Evolutionary conservation across 78 protist species (phyloP).

Genomic region (Dictyostelium discoideum): dicty_2.7 NC_007091.3:3690501-3691000

Average conservation of each 20-base stretch:
- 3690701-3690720: constrained; percentile 20
- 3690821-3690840: neutral
- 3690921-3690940: constrained; percentile 22
- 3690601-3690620: neutral
- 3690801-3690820: neutral
- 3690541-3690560: too few species aligned
- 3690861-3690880: neutral
- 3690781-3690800: neutral
- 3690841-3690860: constrained; percentile 37
- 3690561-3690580: neutral
- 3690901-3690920: constrained; percentile 22
- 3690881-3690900: neutral
- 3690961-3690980: constrained; percentile 22
- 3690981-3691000: neutral
- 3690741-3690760: neutral
- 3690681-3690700: neutral
- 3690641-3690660: constrained; percentile 18
- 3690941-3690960: constrained; percentile 8
- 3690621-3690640: constrained; percentile 44
- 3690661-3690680: constrained; percentile 28
- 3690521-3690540: neutral
- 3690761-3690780: too few species aligned
- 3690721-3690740: constrained; percentile 43
- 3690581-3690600: constrained; percentile 33
- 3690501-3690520: neutral